Evolutionary conservation across 2,329 filamentous ascomycete species (phyloP).

Genomic region (Fusarium fujikuroi): DNA sequence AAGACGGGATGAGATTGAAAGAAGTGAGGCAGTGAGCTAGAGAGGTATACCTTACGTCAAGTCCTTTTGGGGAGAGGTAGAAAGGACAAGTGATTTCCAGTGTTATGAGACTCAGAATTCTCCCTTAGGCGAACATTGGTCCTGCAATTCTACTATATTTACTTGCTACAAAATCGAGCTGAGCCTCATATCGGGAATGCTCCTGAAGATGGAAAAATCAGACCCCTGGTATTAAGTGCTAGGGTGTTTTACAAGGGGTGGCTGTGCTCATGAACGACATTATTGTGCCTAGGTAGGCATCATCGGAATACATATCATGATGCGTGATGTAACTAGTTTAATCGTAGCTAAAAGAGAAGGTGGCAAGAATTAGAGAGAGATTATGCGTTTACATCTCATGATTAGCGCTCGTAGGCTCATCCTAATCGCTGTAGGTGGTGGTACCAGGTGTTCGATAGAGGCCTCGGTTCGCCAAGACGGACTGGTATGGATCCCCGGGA

Average conservation of each 20-base stretch:
- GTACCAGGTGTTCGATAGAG: slow-evolving; percentile 32
- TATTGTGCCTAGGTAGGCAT: neutral
- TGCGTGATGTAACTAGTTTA: neutral
- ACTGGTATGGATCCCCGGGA: slow-evolving; percentile 13
- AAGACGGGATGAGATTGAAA: neutral
- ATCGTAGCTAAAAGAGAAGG: slow-evolving; percentile 1
- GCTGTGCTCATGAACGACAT: slow-evolving; percentile 17
- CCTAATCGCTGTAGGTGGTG: slow-evolving; percentile 2
- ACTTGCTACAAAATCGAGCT: slow-evolving; percentile 15
- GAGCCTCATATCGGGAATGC: neutral
- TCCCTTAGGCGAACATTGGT: slow-evolving; percentile 50
- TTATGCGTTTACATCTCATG: neutral
- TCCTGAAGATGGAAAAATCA: slow-evolving; percentile 21
- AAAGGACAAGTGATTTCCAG: slow-evolving; percentile 38
- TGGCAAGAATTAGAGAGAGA: neutral
- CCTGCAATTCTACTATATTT: slow-evolving; percentile 47
- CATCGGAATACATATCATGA: slow-evolving; percentile 15
- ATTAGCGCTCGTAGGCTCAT: slow-evolving; percentile 9
- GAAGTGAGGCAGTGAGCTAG: slow-evolving; percentile 11
- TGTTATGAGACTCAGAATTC: slow-evolving; percentile 51
- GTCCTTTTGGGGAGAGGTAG: slow-evolving; percentile 27
- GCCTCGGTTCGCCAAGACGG: slow-evolving; percentile 26
- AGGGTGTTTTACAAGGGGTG: slow-evolving; percentile 23
- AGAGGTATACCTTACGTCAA: slow-evolving; percentile 37
- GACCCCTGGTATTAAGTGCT: slow-evolving; percentile 15